Base-by-base conservation (phyloP, 108 stramenopile genomes). In the Stephanodiscus minutulus region DNA sequence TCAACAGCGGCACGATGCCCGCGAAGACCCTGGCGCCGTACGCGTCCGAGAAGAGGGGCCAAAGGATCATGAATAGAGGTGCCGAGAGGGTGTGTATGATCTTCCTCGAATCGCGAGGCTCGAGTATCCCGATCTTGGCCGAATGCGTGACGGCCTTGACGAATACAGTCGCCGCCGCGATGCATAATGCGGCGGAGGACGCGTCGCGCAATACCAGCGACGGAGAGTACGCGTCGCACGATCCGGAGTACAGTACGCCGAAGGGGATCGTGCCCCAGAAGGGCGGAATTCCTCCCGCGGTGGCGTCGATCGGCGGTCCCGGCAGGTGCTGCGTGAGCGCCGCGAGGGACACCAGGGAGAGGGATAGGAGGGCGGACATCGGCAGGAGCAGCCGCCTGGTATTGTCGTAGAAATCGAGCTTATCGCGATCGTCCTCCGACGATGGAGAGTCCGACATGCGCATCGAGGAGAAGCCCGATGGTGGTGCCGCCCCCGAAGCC, bases 71-170 rank as follows among this genome's bases (percentile, higher is more conserved):
- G 57, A 90, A 94, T 0, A 91, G 58, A 11, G 93, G 90, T 10
- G 87, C 93, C 35, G 87, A 78, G 4, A 90, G 76, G 1, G 85
- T 90, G 50, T 94, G 93, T 7, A 88, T 86, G 24, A 91, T 55
- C 76, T 94, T 94, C 57, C 93, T 65, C 5, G 87, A 75, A 71
- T 88, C 85, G 9, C 84, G 77, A 5, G 90, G 60, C 15, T 85
- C 61, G 27, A 91, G 64, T 20, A 33, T 74, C 0, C 67, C 85
- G 0, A 44, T 22, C 68, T 64, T 76, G 54, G 75, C 82, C 5
- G 84, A 76, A 17, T 39, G 71, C 0, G 86, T 83, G 13, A 86
- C 81, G 24, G 71, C 11, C 57, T 86, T 84, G 48, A 87, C 86
- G 50, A 86, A 84, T 13, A 69, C 41, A 36, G 72, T 70, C 21